Percentiles rank a stretch among this genome's conserved stretches.
phyloP scores from a whole-genome alignment of 331 rosid species.

The Malus hybrid region DNA sequence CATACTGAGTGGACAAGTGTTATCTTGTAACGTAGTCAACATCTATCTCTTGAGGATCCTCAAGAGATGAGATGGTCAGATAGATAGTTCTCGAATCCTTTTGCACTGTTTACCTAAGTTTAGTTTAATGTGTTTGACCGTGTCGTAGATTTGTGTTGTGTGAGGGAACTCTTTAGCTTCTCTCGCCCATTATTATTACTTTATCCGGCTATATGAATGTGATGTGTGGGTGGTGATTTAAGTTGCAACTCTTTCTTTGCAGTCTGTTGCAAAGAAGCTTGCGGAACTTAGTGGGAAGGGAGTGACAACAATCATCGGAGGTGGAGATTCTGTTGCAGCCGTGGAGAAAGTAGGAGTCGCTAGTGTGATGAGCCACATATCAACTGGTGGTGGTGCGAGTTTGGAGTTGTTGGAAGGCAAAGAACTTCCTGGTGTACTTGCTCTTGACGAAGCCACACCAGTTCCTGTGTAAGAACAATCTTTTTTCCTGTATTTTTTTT shows the following conservation, averaged over 20 bases:
- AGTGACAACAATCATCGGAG: constrained; percentile 97
- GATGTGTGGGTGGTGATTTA: neutral
- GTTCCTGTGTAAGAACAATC: constrained; percentile 59
- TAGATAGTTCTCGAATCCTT: neutral
- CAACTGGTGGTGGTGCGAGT: constrained; percentile 99
- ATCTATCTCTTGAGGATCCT: neutral
- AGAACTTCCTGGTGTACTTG: constrained; percentile 94
- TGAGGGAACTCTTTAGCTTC: neutral
- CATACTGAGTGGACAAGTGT: neutral
- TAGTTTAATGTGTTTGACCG: neutral
- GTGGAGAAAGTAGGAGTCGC: constrained; percentile 99
- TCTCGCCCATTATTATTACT: neutral
- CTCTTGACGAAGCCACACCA: constrained; percentile 81
- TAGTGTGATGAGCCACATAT: constrained; percentile 91
- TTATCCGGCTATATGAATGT: neutral
- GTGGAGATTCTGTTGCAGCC: constrained; percentile 98
- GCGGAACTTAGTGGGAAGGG: constrained; percentile 96
- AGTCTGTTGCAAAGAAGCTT: constrained; percentile 88
- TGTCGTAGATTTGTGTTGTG: neutral
- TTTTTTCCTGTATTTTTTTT: constrained; percentile 10
- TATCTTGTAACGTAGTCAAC: neutral
- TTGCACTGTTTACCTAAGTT: neutral
- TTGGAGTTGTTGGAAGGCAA: constrained; percentile 99
- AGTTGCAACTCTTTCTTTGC: constrained; percentile 18
- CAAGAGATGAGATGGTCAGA: neutral